Percentiles rank a stretch among this genome's conserved stretches.
Evolutionary conservation across 345 rosid species (phyloP).

Genomic region (Anastatica hierochuntica): DNA sequence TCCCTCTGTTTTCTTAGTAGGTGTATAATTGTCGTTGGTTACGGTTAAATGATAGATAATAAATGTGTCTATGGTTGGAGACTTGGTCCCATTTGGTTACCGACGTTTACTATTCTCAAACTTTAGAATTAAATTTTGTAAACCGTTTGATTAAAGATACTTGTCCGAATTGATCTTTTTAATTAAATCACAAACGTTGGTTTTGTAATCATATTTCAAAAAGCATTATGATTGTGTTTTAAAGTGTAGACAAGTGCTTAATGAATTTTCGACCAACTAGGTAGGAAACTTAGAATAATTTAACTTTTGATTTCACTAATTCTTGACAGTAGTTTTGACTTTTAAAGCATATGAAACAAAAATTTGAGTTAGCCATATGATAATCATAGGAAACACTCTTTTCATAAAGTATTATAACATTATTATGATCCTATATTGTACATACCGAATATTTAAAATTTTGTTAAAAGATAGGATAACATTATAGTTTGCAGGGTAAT

Average conservation of each 20-base stretch:
- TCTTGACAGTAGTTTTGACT: constrained; percentile 18
- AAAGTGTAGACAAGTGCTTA: constrained; percentile 9
- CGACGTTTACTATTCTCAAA: constrained; percentile 26
- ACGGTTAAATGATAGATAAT: constrained; percentile 9
- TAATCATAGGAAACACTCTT: constrained; percentile 11
- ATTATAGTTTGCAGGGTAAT: too few species aligned
- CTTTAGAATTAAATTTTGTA: too few species aligned
- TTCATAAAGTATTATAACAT: constrained; percentile 8
- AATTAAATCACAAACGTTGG: constrained; percentile 7
- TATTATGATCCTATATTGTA: too few species aligned
- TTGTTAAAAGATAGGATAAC: too few species aligned
- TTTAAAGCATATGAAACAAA: constrained; percentile 18
- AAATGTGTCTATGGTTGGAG: constrained; percentile 16
- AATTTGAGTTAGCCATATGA: constrained; percentile 24
- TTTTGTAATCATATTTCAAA: constrained; percentile 16
- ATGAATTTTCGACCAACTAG: neutral
- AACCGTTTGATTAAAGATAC: constrained; percentile 17
- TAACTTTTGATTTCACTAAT: too few species aligned
- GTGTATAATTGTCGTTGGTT: constrained; percentile 20
- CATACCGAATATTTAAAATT: too few species aligned
- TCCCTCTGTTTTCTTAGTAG: neutral
- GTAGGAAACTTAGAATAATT: neutral
- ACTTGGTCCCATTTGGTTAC: constrained; percentile 17
- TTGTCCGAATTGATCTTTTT: neutral
- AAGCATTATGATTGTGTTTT: constrained; percentile 16